Conservation (phyloP, 1,284 basidiomycete genomes). For the Ceratobasidium sp. region DNA sequence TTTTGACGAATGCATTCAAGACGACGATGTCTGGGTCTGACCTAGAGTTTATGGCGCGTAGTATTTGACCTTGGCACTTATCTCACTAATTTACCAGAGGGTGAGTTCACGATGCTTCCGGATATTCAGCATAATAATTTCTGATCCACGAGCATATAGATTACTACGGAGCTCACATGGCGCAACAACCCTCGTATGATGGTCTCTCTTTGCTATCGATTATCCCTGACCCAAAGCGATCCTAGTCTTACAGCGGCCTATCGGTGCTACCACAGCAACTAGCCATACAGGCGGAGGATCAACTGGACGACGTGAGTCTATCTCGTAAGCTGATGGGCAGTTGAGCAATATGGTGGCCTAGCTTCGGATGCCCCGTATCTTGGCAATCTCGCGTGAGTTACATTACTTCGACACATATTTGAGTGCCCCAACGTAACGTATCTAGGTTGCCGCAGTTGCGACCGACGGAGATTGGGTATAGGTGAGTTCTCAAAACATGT, state of each 20-base stretch:
- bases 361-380: slow-evolving; percentile 7
- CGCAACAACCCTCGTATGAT: background rate
- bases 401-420: background rate
- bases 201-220: background rate
- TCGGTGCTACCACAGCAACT: background rate
- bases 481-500: background rate
- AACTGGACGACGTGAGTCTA: background rate
- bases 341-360: background rate
- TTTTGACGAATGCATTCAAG: background rate
- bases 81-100: background rate
- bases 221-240: background rate
- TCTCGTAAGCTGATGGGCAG: background rate
- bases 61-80: background rate
- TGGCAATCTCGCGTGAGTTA: background rate
- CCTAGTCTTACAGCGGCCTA: background rate
- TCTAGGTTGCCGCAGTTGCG: background rate
- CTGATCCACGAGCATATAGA: background rate
- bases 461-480: background rate
- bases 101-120: background rate
- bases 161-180: background rate
- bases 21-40: background rate
- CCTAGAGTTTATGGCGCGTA: background rate
- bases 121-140: background rate
- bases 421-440: background rate
- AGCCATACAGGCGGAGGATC: background rate